Evolutionary conservation across 352 stramenopile genomes (phyloP).

Genomic region (Globisporangium megalacanthum): DNA sequence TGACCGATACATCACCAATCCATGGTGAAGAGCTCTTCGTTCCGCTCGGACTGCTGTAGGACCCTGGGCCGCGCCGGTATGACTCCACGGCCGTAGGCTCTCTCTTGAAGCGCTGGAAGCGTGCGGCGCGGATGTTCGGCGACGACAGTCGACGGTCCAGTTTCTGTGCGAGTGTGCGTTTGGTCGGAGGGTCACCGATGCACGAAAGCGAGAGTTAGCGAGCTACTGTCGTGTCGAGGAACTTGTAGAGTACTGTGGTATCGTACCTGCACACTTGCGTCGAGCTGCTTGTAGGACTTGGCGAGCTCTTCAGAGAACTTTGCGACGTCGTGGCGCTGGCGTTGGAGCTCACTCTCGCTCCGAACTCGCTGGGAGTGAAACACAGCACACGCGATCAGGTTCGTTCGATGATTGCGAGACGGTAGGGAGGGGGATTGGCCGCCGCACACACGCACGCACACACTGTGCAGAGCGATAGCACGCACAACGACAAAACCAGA

Average conservation of each 20-base stretch:
- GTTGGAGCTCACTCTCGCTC: slow-evolving; percentile 31
- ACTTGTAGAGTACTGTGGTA: too few relatives aligned
- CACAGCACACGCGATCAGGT: background rate
- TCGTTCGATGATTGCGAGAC: background rate
- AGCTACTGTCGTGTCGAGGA: background rate
- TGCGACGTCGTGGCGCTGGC: slow-evolving; percentile 19
- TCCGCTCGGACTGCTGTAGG: slow-evolving; percentile 11
- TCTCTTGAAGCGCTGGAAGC: slow-evolving; percentile 33
- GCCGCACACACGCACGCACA: too few relatives aligned
- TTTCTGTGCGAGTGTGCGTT: slow-evolving; percentile 6
- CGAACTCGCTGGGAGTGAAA: slow-evolving; percentile 21
- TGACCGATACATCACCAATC: background rate
- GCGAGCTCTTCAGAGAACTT: slow-evolving; percentile 45
- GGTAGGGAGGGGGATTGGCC: too few relatives aligned
- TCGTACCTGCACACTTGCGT: slow-evolving; percentile 27
- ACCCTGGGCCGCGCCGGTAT: slow-evolving; percentile 28
- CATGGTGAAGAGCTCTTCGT: background rate
- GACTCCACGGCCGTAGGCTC: slow-evolving; percentile 15
- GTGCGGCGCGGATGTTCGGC: slow-evolving; percentile 16
- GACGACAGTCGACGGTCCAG: slow-evolving; percentile 33
- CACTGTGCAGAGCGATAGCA: background rate
- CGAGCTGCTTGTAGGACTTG: slow-evolving; percentile 43
- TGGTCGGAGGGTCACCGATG: too few relatives aligned
- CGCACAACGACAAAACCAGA: slow-evolving; percentile 27
- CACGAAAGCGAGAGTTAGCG: background rate